Evolutionary conservation across 1,284 basidiomycete species (phyloP), one percentile per base, ranked within the genome.

Genomic region (Cryptococcus wingfieldii): DNA sequence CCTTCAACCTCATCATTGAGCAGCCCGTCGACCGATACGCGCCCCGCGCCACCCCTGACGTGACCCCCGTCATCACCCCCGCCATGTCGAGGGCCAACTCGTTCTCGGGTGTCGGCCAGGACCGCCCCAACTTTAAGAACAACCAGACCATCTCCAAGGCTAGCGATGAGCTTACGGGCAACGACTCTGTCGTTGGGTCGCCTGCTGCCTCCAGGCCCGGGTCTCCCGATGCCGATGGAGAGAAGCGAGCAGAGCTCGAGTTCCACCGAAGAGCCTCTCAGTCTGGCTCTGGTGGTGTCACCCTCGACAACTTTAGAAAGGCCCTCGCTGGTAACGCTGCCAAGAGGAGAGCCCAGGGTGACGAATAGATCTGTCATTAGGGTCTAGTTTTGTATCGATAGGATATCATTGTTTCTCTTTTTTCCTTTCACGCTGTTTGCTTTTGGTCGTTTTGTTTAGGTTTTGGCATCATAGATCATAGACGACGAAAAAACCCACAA

Each of bases 41-140:
- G 14, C 69, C 74, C 18, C 67, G 65, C 47, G 60, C 74, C 19
- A 77, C 77, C 13, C 77, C 77, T 23, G 71, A 75, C 53, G 69
- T 71, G 18, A 78, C 77, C 0, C 77, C 77, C 10, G 66, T 77
- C 46, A 66, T 74, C 41, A 78, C 77, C n/a, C 77, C 77, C 42
- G 71, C 72, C 46, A 70, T 63, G 37, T 73, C 70, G 0, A 67
- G 75, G 27, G 65, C 66, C 47, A 64, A 64, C 52, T 75, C 73
- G 4, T 76, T 77, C 69, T 67, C 67, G 4, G 67, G 71, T 45
- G 45, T 28, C 16, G 58, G 50, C 4, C 28, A 38, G n/a, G 59
- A 34, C n/a, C 41, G 47, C 23, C 41, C 19, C 19, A 42, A 23
- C 19, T n/a, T 42, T 42, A 28, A 25, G 7, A 54, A 60, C 48